Base-by-base conservation (phyloP, 768 basidiomycete genomes). In the Lentinula lateritia region DNA sequence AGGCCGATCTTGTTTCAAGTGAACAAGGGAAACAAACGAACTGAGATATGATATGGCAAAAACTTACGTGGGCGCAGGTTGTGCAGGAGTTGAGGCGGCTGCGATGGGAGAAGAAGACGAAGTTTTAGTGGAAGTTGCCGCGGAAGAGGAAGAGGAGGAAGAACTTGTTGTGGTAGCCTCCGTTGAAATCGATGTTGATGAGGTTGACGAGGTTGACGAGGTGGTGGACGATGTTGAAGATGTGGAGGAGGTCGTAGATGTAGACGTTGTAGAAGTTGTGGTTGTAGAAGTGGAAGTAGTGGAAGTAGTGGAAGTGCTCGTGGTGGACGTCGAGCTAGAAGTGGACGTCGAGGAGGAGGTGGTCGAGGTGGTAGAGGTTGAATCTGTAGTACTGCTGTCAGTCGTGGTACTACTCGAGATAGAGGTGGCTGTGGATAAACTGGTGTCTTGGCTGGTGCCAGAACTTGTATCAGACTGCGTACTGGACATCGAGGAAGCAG, bases 31-130 rank as follows among this genome's bases (percentile, higher is more conserved):
- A 54, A 50, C 46, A 52, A 18, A 28, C 3, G 36, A 58, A 48
- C 20, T 53, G 55, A 59, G 64, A 56, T 63, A 61, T 59, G 65
- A 60, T 68, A 65, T 66, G 67, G 69, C 63, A 71, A 63, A 61
- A 42, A 41, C 50, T 50, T 42, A 52, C 59, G 50, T 52, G 15
- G 69, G 64, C 15, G 58, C 32, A 46, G 64, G 46, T 18, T 15
- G 20, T 13, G 46, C 6, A 20, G 35, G 6, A 23, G 23, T 38
- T 36, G 55, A 36, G 18, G 45, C 50, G 38, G 52, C 16, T 28
- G 50, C 16, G 38, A 61, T 32, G 50, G 64, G 50, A 15, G 39
- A 58, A 28, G 60, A 45, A 28, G 66, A 54, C 36, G 55, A 54
- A 9, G 50, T 38, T n/a, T 57, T 15, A 41, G 38, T 32, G 8